Base-by-base conservation (phyloP, 306 rosid genomes). In the Medicago lupulina region DNA sequence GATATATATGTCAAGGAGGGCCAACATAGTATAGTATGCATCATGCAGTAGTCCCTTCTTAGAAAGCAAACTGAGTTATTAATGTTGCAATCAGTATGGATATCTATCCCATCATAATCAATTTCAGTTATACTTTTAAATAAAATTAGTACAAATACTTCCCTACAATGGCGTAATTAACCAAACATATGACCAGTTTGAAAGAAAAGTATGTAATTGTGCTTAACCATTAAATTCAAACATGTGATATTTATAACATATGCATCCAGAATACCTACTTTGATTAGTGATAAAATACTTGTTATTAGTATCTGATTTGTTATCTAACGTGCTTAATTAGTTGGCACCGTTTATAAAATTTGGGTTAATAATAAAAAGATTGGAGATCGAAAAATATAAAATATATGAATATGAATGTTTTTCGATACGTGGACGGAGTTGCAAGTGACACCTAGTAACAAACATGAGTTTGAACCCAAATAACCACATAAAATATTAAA, bases 191-290 rank as follows among this genome's bases (percentile, higher is more conserved):
- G 58, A 21, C n/a, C 39, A 8, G 12, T 1, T 41, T 41, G 51
- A 70, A 34, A 70, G 59, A 67, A 60, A 41, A 31, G 61, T 40
- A 39, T 59, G 79, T 71, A 75, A 83, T 40, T 34, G 16, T 72
- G 75, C 18, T 44, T 36, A 13, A 41, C 67, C 74, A 84, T 80
- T 80, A 40, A 84, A 70, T 76, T 76, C 80, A 67, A 67, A 80
- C 82, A 73, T 73, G 87, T 84, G 84, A 5, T 50, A 55, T 61
- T 69, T 73, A 74, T 23, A n/a, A 28, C 39, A 60, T 28, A 60
- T 57, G 36, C 7, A 11, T 21, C 25, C 34, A 19, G 6, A 9
- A 18, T 18, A 19, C 61, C 14, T 55, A 55, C 31, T 18, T 28
- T 28, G 4, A 28, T 28, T 28, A 28, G 31, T 28, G 31, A 28